These are phyloP conservation scores for Auricularia auricula-judae DNA, from an alignment of 768 basidiomycete genomes.

Conservation along the genomic window DNA sequence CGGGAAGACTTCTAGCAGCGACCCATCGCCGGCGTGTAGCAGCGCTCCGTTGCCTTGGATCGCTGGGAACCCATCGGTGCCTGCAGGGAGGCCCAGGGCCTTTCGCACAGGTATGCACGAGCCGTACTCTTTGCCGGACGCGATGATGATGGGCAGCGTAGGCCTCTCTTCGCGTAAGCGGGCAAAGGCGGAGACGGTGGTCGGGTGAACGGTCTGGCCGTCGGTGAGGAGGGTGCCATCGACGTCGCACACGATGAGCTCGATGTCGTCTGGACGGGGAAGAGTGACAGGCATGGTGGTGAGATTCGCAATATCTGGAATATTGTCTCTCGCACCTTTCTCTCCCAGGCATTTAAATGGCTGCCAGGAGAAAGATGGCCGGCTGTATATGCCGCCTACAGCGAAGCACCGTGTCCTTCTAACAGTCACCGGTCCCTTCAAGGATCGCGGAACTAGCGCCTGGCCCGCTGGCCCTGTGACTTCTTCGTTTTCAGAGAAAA, in stretches of 20 bases:
- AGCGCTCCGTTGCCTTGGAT: slow-evolving; percentile 5
- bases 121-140: slow-evolving; percentile 6
- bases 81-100: slow-evolving; percentile 1
- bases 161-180: slow-evolving; percentile 2
- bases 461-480: too few species aligned
- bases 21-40: slow-evolving; percentile 2
- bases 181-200: slow-evolving; percentile 3
- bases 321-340: too few species aligned
- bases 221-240: slow-evolving; percentile 7
- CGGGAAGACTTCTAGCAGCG: background rate
- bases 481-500: too few species aligned
- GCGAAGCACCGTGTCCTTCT: too few species aligned
- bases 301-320: too few species aligned
- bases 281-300: background rate
- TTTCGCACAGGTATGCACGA: slow-evolving; percentile 3
- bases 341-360: too few species aligned
- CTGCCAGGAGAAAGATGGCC: too few species aligned
- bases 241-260: slow-evolving; percentile 7
- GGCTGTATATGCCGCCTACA: too few species aligned
- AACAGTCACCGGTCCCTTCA: too few species aligned
- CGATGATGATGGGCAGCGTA: slow-evolving; percentile 7
- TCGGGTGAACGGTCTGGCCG: slow-evolving; percentile 5
- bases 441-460: too few species aligned
- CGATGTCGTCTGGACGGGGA: slow-evolving; percentile 4
- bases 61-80: slow-evolving; percentile 1